Evolutionary conservation across 305 asterid genomes (phyloP).

Genomic region (Plantago coronopus): DNA sequence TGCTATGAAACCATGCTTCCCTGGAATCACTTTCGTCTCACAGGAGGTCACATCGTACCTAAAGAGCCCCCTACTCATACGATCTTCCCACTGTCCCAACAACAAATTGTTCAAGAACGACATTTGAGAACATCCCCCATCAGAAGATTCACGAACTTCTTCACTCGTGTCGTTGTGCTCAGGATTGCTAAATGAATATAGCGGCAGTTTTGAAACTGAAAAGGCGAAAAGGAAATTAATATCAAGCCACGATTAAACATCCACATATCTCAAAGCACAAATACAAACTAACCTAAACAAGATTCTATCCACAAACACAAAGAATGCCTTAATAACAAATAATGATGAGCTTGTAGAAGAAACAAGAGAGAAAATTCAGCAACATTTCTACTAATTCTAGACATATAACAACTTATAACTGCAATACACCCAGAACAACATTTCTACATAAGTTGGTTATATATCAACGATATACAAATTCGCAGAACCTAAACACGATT

Average conservation of each 20-base stretch:
- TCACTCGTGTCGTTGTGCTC: background rate
- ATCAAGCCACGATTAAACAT: background rate
- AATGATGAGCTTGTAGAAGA: background rate
- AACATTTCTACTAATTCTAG: background rate
- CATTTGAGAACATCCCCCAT: background rate
- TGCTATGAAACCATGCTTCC: constrained; percentile 70
- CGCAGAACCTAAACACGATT: background rate
- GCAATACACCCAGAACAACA: too few relatives aligned
- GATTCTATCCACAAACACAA: too few relatives aligned
- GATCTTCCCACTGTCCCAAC: constrained; percentile 82
- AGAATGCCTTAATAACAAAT: background rate
- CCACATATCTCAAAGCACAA: background rate
- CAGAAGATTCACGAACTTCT: background rate
- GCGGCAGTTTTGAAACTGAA: background rate
- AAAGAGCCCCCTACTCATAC: constrained; percentile 82
- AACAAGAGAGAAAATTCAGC: background rate
- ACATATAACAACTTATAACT: too few relatives aligned
- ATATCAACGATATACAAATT: too few relatives aligned
- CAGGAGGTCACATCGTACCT: constrained; percentile 95
- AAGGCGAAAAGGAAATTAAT: background rate
- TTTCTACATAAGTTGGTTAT: too few relatives aligned
- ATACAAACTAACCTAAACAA: background rate
- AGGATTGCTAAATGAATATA: background rate
- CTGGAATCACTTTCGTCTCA: constrained; percentile 90
- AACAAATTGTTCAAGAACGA: background rate